Percentiles rank a stretch among this genome's conserved stretches.
These are phyloP conservation scores for Saraca asoca DNA, from an alignment of 331 rosid species.

Conservation along the genomic window DNA sequence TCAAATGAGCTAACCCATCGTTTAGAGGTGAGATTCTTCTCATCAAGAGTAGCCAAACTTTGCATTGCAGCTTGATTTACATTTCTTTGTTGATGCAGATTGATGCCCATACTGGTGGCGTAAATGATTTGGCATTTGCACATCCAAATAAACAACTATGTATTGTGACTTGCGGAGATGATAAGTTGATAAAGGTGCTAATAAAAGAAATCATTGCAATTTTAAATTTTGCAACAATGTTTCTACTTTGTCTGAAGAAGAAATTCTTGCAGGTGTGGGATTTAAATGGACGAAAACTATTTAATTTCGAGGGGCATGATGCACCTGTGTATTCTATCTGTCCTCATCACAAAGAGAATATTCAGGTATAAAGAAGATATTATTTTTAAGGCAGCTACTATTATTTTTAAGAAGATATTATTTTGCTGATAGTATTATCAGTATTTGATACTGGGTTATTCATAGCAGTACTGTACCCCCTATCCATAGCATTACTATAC, in stretches of 20 bases:
- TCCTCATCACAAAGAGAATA: constrained; percentile 90
- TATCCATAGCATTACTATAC: no score
- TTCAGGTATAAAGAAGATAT: constrained; percentile 60
- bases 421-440: background rate
- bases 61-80: constrained; percentile 36
- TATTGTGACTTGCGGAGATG: constrained; percentile 92
- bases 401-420: constrained; percentile 4
- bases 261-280: constrained; percentile 80
- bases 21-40: constrained; percentile 62
- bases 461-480: no score
- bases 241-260: constrained; percentile 37
- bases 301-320: constrained; percentile 82
- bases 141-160: constrained; percentile 80
- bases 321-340: constrained; percentile 90
- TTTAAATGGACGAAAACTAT: constrained; percentile 61
- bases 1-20: constrained; percentile 71
- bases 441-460: no score
- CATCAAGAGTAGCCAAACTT: constrained; percentile 27
- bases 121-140: constrained; percentile 95
- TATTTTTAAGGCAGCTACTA: background rate
- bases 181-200: constrained; percentile 80
- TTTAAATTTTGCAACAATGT: constrained; percentile 26
- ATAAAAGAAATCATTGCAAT: constrained; percentile 21
- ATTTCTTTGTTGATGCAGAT: constrained; percentile 51
- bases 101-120: constrained; percentile 87